Evolutionary conservation across 1,139 yeast genomes (phyloP), one percentile per base, ranked within the genome.

Genomic region (Kodamaea sp.): DNA sequence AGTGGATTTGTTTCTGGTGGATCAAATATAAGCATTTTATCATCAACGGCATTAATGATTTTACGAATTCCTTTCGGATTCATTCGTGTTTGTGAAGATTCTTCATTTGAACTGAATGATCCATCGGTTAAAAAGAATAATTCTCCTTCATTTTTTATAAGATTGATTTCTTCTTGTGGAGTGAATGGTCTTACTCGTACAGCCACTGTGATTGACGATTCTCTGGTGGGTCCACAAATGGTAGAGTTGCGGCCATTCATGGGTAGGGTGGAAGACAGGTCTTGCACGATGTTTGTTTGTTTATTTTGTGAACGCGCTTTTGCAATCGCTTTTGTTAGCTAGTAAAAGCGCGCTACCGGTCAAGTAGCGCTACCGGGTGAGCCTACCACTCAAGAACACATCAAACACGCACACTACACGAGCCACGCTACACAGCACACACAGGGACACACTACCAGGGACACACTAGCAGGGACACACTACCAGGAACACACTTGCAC

Each of bases 141-240:
- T 42, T 65, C 70, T 12, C 57, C 60, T 8, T 63, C 65, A 5
- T 56, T 51, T 27, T 53, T 57, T 1, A 74, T 59, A 34, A 81
- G 62, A 44, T 72, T 75, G 24, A 68, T 53, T 22, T 60, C 54
- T 58, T 88, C 96, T 1, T 59, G 50, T 2, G 60, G 54, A 2
- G 94, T 86, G 62, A 88, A 87, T 2, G 97, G 97, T 43, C 97
- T 69, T 5, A 89, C 94, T 35, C 97, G 62, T 4, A 85, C 92
- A 2, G 90, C 82, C 9, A 86, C 95, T 8, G 80, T 71, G 36
- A 84, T 83, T 1, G 92, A 82, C 3, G 90, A 80, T 55, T 81
- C 83, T 46, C 70, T 30, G 24, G 20, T 15, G 20, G 20, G 20
- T 15, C 20, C 20, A 15, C 20, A 15, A 15, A 15, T 15, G 20